A percentile compares a stretch with the other conserved stretches of the same genome.
These are phyloP conservation scores for Euphorbia schlechtendalii DNA, from an alignment of 441 rosid genomes.

Conservation along the genomic window DNA sequence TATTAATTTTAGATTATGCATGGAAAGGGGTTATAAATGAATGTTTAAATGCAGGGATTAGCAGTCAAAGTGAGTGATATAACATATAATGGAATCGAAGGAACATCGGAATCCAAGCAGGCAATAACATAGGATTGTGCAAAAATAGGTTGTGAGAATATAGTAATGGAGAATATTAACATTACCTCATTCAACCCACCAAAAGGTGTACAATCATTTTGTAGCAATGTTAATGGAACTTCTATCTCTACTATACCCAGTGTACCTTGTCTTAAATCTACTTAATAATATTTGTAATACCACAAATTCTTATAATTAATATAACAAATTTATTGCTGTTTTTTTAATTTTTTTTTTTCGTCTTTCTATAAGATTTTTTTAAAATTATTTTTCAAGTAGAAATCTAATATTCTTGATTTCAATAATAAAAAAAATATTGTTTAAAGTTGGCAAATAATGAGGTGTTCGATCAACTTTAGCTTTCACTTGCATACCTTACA, in stretches of 20 bases:
- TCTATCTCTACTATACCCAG: conserved; percentile 15
- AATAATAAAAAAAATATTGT: no score
- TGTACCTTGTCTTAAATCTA: conserved; percentile 18
- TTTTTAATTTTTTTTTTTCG: no score
- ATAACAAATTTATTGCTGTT: no score
- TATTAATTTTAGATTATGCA: no score
- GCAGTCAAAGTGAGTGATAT: conserved; percentile 28
- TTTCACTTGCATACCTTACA: no score
- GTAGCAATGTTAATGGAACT: conserved; percentile 29
- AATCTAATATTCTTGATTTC: no score
- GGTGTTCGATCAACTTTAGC: no score
- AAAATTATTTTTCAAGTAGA: no score
- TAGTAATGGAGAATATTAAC: conserved; percentile 20
- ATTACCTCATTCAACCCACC: conserved; percentile 18
- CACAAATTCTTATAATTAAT: no score
- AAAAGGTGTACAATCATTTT: conserved; percentile 2
- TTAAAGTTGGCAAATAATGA: no score
- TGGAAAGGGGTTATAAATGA: not conserved
- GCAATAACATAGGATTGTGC: conserved; percentile 32
- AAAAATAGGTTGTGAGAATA: conserved; percentile 23
- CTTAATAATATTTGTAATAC: not conserved
- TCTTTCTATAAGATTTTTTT: no score
- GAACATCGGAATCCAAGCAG: conserved; percentile 23
- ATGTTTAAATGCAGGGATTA: conserved; percentile 6
- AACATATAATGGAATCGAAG: conserved; percentile 19